These are phyloP conservation scores for Pachysandra terminalis DNA, from an alignment of 164 flowering plant species.

Conservation along the genomic window DNA sequence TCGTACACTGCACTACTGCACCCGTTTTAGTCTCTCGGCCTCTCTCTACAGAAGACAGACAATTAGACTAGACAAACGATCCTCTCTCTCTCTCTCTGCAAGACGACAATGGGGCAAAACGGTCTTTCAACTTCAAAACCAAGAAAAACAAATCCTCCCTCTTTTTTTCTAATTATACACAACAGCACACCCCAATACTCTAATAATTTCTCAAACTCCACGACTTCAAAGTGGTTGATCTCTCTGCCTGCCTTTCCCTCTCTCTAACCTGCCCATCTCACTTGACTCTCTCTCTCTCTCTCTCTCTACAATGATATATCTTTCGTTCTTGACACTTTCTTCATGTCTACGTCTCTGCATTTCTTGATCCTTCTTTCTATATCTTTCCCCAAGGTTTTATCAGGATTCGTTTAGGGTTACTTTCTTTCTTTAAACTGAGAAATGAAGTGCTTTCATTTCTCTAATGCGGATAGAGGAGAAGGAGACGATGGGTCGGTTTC, in stretches of 20 bases:
- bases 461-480: conserved; percentile 50
- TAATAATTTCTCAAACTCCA: background rate
- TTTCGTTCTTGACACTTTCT: background rate
- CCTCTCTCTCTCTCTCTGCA: too few relatives aligned
- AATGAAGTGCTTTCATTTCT: conserved; percentile 93
- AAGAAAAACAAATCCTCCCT: too few relatives aligned
- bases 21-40: too few relatives aligned
- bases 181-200: conserved; percentile 1
- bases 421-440: too few relatives aligned
- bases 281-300: conserved; percentile 5
- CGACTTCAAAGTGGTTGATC: background rate
- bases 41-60: too few relatives aligned
- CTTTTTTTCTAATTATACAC: too few relatives aligned
- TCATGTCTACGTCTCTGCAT: background rate
- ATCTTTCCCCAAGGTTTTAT: background rate
- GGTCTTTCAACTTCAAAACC: too few relatives aligned
- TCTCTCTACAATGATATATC: background rate
- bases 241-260: too few relatives aligned
- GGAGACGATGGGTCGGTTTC: conserved; percentile 37
- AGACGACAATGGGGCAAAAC: too few relatives aligned
- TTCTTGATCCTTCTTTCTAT: background rate
- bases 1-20: too few relatives aligned
- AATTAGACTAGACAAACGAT: too few relatives aligned
- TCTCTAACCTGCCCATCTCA: background rate
- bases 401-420: too few relatives aligned